phyloP scores from a whole-genome alignment of 1,284 basidiomycete species.

The Sporisorium iseilematis-ciliati region DNA sequence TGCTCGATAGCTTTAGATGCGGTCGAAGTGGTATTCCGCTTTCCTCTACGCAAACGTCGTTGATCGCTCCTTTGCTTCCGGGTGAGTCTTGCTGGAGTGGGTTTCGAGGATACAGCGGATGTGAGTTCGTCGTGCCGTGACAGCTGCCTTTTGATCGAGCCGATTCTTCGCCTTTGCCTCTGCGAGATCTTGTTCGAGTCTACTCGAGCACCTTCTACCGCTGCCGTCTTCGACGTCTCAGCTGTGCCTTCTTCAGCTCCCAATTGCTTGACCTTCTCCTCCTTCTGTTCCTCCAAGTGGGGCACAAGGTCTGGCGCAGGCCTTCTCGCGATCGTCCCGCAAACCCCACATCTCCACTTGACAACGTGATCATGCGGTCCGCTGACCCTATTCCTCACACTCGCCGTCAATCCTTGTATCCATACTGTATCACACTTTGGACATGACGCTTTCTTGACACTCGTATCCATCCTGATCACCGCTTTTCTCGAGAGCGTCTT shows the following conservation, averaged over 20 bases:
- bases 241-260: too few species aligned
- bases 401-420: conserved; percentile 34
- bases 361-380: conserved; percentile 43
- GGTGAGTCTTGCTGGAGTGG: background rate
- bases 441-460: conserved; percentile 25
- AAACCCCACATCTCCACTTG: conserved; percentile 26
- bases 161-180: conserved; percentile 23
- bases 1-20: background rate
- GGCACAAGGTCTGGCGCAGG: conserved; percentile 36
- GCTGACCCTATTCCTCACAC: conserved; percentile 17
- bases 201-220: background rate
- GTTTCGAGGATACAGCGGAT: too few species aligned
- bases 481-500: conserved; percentile 35
- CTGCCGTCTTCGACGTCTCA: too few species aligned
- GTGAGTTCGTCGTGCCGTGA: background rate
- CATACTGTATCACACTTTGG: conserved; percentile 19
- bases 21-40: background rate
- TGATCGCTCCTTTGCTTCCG: background rate
- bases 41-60: background rate
- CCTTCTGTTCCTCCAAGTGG: background rate
- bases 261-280: background rate
- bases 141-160: conserved; percentile 20
- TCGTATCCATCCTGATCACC: conserved; percentile 43
- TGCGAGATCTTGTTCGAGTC: conserved; percentile 16
- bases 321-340: conserved; percentile 16